Evolutionary conservation across 2,329 filamentous ascomycete species (phyloP), one percentile per base, ranked within the genome.

Genomic region (Diaporthe caulivora): DNA sequence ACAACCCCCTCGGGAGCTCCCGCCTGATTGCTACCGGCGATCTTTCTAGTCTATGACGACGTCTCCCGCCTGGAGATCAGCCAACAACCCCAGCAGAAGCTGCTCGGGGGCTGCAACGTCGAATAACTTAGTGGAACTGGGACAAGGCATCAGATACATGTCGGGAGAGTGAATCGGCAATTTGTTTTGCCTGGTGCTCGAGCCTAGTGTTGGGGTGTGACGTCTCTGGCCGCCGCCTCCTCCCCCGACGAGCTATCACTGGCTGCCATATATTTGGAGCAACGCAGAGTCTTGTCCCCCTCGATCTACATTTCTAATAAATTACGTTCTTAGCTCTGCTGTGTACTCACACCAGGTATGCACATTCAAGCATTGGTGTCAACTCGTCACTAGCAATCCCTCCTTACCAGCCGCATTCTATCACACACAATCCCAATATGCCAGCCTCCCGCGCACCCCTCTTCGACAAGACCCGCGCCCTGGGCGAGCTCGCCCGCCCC

Each of bases 401-500:
- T 9, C 15, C 9, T 0, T 11, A n/a, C 6, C 11, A 51, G 29
- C 13, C 13, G 17, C 18, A 9, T 18, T 11, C 18, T 9, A 24
- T n/a, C n/a, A 51, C 29, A 34, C 4, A 51, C 29, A 53, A 53
- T 26, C 29, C 18, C 15, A 65, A 51, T 13, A 65, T 65, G 62
- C 26, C 62, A n/a, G 11, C 58, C 37, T 42, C 70, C 7, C 70
- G 70, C 26, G 42, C 24, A 4, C 70, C 70, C 26, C 70, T 72
- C 58, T 74, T 74, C 34, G 64, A 67, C 42, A 60, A 67, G 54
- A 71, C 69, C 18, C 72, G 69, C 54, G 60, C 72, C 53, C 44
- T 74, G 18, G 72, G 72, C 37, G 72, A 74, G 58, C 40, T 69
- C 11, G 51, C 58, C 2, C 72, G 72, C 3, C 54, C 60, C 37